Conservation (phyloP, 192 early-diverging fungal species). For the Phlyctochytrium planicorne region DNA sequence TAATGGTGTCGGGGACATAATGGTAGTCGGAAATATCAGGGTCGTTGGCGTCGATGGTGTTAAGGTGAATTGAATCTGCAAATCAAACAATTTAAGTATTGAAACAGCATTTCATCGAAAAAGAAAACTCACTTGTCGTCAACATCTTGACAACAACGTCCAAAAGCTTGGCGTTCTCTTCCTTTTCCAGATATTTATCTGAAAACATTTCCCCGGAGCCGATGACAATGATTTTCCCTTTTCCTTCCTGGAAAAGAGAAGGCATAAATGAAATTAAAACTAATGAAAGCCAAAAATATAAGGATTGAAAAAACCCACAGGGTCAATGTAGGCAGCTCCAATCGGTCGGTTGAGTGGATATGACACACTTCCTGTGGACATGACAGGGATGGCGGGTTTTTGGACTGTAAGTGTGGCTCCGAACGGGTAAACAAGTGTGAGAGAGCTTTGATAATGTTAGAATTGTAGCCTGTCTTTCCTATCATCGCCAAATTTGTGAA, state of each 20-base stretch:
- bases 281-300: background rate
- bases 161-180: slow-evolving; percentile 53
- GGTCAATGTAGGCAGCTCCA: slow-evolving; percentile 48
- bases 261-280: background rate
- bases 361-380: slow-evolving; percentile 58
- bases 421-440: slow-evolving; percentile 60
- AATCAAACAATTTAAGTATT: background rate
- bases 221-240: slow-evolving; percentile 48
- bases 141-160: slow-evolving; percentile 53
- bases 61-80: slow-evolving; percentile 46
- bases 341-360: slow-evolving; percentile 62
- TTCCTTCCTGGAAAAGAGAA: slow-evolving; percentile 16
- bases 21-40: slow-evolving; percentile 62
- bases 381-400: slow-evolving; percentile 59
- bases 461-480: background rate
- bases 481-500: background rate
- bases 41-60: slow-evolving; percentile 57
- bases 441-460: slow-evolving; percentile 19
- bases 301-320: slow-evolving; percentile 29
- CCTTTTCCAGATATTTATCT: slow-evolving; percentile 57
- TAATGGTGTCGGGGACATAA: slow-evolving; percentile 47
- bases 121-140: slow-evolving; percentile 45
- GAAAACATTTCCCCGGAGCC: slow-evolving; percentile 53
- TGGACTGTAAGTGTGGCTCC: slow-evolving; percentile 64
- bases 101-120: too few species aligned